phyloP scores from a whole-genome alignment of 208 protist genomes.

The Leishmania guyanensis region DNA sequence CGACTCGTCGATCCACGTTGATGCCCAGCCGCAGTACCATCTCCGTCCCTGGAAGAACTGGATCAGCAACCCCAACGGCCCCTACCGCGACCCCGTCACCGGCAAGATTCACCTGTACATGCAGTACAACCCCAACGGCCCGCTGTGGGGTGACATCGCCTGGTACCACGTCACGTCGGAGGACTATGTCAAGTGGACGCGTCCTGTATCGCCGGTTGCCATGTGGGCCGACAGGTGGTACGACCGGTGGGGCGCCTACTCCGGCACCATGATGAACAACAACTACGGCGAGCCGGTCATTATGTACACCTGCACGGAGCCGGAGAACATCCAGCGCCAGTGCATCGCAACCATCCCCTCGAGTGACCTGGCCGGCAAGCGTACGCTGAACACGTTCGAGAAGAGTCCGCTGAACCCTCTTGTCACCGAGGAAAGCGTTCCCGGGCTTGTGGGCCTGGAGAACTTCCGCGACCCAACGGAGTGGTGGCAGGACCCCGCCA shows the following conservation, averaged over 20 bases:
- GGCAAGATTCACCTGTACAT: slow-evolving; percentile 61
- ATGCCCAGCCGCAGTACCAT: slow-evolving; percentile 45
- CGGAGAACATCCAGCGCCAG: slow-evolving; percentile 46
- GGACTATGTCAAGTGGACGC: slow-evolving; percentile 65
- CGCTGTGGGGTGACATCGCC: slow-evolving; percentile 56
- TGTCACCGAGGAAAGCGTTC: slow-evolving; percentile 38
- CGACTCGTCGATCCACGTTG: slow-evolving; percentile 17
- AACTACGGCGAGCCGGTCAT: slow-evolving; percentile 35
- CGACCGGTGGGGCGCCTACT: slow-evolving; percentile 51
- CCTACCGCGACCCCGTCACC: slow-evolving; percentile 63
- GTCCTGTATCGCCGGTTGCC: slow-evolving; percentile 24
- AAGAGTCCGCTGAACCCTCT: slow-evolving; percentile 47
- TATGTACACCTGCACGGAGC: slow-evolving; percentile 55
- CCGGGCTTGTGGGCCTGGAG: slow-evolving; percentile 33
- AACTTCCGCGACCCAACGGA: slow-evolving; percentile 63
- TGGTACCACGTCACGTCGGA: slow-evolving; percentile 68
- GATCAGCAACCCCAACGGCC: slow-evolving; percentile 71
- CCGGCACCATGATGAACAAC: slow-evolving; percentile 58
- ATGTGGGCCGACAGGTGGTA: slow-evolving; percentile 48
- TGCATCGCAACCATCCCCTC: slow-evolving; percentile 40
- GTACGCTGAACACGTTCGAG: slow-evolving; percentile 32
- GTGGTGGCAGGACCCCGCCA: slow-evolving; percentile 47
- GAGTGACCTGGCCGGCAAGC: slow-evolving; percentile 29
- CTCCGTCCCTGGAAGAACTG: slow-evolving; percentile 51
- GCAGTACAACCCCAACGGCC: slow-evolving; percentile 67